These are phyloP conservation scores for Paraphaeosphaeria minitans DNA, from an alignment of 2,329 filamentous ascomycete species.

Conservation along the genomic window DNA sequence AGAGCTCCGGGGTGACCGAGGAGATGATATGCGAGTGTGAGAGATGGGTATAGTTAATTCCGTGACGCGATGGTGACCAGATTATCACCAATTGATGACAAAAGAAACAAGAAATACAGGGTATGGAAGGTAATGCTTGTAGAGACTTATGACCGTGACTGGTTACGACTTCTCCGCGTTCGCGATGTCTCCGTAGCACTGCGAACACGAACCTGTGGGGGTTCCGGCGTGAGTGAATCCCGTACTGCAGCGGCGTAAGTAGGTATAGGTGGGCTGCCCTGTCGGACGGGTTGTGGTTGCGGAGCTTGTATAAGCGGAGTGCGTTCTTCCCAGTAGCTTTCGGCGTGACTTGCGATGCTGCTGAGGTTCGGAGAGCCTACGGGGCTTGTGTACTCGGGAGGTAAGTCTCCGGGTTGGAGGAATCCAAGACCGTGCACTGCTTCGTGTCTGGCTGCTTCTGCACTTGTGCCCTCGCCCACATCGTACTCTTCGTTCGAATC, in stretches of 20 bases:
- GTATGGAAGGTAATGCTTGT: neutral
- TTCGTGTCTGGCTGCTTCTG: slow-evolving; percentile 29
- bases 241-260: slow-evolving; percentile 83
- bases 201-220: slow-evolving; percentile 25
- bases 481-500: slow-evolving; percentile 64
- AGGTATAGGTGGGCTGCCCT: slow-evolving; percentile 69
- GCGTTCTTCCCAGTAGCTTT: slow-evolving; percentile 55
- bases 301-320: slow-evolving; percentile 50
- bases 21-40: slow-evolving; percentile 20
- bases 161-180: slow-evolving; percentile 13
- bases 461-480: slow-evolving; percentile 72
- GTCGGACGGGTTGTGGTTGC: slow-evolving; percentile 16
- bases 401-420: slow-evolving; percentile 46
- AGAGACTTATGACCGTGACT: slow-evolving; percentile 11
- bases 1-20: slow-evolving; percentile 10
- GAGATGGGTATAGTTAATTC: slow-evolving; percentile 24
- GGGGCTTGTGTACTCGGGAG: slow-evolving; percentile 57
- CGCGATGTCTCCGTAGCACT: slow-evolving; percentile 28
- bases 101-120: slow-evolving; percentile 10
- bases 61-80: neutral
- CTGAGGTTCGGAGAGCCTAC: slow-evolving; percentile 42
- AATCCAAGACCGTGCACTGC: slow-evolving; percentile 41
- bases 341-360: slow-evolving; percentile 62
- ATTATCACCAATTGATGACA: slow-evolving; percentile 9
- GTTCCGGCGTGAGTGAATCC: slow-evolving; percentile 56